Evolutionary conservation across 2,329 filamentous ascomycete genomes (phyloP).

Genomic region (Apiospora koreana): DNA sequence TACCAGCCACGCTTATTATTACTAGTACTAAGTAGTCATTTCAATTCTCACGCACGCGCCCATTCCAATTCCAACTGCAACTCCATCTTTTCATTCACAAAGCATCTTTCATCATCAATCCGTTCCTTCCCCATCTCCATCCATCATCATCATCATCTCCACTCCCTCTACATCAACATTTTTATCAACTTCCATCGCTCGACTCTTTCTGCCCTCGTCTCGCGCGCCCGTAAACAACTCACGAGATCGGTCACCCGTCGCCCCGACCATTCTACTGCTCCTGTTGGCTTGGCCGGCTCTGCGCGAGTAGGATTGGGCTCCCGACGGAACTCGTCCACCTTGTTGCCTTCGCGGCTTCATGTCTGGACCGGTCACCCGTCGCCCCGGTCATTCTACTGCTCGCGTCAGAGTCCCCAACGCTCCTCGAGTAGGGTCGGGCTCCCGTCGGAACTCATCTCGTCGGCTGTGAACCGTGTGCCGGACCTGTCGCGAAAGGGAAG

Average conservation of each 20-base stretch:
- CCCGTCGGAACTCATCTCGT: constrained; percentile 11
- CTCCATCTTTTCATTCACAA: neutral
- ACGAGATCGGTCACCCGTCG: constrained; percentile 1
- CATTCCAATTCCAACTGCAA: neutral
- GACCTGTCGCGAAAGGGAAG: neutral
- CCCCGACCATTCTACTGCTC: constrained; percentile 12
- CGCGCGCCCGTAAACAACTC: neutral
- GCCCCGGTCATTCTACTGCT: constrained; percentile 11
- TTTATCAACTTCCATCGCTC: neutral
- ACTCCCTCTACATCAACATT: neutral
- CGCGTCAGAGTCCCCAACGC: constrained; percentile 9
- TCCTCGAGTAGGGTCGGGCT: constrained; percentile 10
- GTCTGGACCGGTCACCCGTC: neutral
- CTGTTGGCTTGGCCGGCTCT: neutral
- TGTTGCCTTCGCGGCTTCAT: neutral
- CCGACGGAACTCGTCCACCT: constrained; percentile 10
- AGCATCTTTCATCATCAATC: neutral
- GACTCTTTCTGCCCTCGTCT: neutral
- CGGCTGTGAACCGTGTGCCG: neutral
- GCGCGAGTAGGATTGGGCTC: constrained; percentile 10
- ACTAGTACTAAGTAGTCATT: too few relatives aligned
- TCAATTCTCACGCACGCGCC: too few relatives aligned
- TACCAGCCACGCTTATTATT: neutral
- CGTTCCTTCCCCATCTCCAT: neutral
- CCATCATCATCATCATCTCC: neutral